Base-by-base conservation (phyloP, 2,329 filamentous ascomycete species). In the Aquanectria penicillioides region DNA sequence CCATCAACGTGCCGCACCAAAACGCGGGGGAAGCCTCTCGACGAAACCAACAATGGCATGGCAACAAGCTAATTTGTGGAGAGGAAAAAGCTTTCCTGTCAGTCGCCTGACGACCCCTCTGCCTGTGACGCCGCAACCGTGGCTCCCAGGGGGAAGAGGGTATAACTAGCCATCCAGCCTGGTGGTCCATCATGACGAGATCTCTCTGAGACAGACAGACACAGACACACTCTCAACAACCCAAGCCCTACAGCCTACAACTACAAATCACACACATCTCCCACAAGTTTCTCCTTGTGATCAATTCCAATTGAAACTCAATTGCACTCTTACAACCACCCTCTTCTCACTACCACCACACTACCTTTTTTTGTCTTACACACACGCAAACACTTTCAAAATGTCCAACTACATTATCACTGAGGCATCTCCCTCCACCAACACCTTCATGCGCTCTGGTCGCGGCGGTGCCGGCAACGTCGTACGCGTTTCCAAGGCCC, bases 401-500 rank as follows among this genome's bases (percentile, higher is more conserved):
- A 74, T 74, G 71, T 53, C 71, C 61, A 71, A 65, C 63, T 75
- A 73, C 69, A 63, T 71, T 63, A 64, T 74, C 67, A 73, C 73
- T 56, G 72, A 74, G 55, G 62, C 72, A 18, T 61, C 72, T 7
- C 73, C 73, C 58, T 71, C 70, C 26, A 70, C 72, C 40, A 71
- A 66, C 59, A 56, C 60, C 59, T 73, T 69, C 78, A 77, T 78
- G 48, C 81, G 84, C 76, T 78, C 81, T 6, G 84, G 84, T 64
- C 83, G 84, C 50, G 84, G 84, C 64, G 84, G 84, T 57, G 81
- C 81, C 3, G 84, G 84, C 66, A 86, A 86, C 78, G 80, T 79
- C 71, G 81, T 82, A 74, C 82, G 81, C 55, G 77, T 79, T 11
- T 75, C 80, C 15, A 79, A 78, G 47, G 76, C 79, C 11, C 67